Evolutionary conservation across 1,284 basidiomycete genomes (phyloP).

Genomic region (Papiliotrema laurentii): DNA sequence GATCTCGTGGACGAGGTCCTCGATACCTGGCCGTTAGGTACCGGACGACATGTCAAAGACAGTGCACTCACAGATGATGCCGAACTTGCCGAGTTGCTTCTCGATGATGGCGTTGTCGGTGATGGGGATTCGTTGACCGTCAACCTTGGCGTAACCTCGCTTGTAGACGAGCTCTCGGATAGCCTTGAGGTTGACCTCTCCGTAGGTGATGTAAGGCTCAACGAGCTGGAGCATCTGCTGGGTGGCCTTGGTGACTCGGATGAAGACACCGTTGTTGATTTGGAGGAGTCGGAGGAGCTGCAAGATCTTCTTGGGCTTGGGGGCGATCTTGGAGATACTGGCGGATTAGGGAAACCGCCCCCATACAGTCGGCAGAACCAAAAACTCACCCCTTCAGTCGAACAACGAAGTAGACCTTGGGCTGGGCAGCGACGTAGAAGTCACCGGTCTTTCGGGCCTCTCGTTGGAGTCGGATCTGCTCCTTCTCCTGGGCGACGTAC

Average conservation of each 20-base stretch:
- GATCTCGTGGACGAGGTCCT: slow-evolving; percentile 98
- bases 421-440: slow-evolving; percentile 94
- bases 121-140: slow-evolving; percentile 96
- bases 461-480: slow-evolving; percentile 93
- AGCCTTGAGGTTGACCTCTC: slow-evolving; percentile 87
- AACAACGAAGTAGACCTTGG: slow-evolving; percentile 97
- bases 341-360: slow-evolving; percentile 1
- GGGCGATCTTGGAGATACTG: slow-evolving; percentile 99
- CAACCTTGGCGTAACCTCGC: slow-evolving; percentile 97
- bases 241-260: slow-evolving; percentile 95
- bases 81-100: slow-evolving; percentile 83
- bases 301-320: slow-evolving; percentile 98
- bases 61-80: slow-evolving; percentile 73
- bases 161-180: slow-evolving; percentile 99
- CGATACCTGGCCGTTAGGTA: slow-evolving; percentile 53
- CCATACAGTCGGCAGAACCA: no score
- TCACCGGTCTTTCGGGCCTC: slow-evolving; percentile 88
- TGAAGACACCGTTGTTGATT: slow-evolving; percentile 99
- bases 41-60: neutral
- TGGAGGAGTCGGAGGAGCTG: slow-evolving; percentile 97
- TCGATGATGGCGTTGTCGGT: slow-evolving; percentile 93
- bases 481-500: slow-evolving; percentile 86
- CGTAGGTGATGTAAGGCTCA: slow-evolving; percentile 95
- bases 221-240: slow-evolving; percentile 97
- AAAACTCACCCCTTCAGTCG: slow-evolving; percentile 87